Base-by-base conservation (phyloP, 2,329 filamentous ascomycete genomes). In the Chaetomium sp. region DNA sequence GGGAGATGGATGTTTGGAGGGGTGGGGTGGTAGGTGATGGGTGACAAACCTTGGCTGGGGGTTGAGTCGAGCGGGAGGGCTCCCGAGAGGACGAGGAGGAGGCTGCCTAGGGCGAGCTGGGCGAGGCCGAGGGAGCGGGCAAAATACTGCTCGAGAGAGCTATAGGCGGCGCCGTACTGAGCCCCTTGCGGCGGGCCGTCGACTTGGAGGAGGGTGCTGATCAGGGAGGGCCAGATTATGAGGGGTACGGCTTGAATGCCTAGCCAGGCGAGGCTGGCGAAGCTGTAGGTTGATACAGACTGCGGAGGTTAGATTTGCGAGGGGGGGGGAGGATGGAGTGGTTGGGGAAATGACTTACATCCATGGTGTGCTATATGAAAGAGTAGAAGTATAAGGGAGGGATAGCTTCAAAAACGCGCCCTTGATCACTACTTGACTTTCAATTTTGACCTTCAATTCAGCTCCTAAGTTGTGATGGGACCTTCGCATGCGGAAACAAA, bases 141-240 rank as follows among this genome's bases (percentile, higher is more conserved):
- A 75, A 93, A 88, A 81, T 94, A 94, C 63, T 85, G 78, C 76
- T 93, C 90, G 35, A 92, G 80, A 27, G 78, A 87, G 86, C 69
- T 49, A 19, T 51, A 31, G 63, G 63, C 62, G 49, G 23, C 51
- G 58, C 45, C 9, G 49, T 58, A 57, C 50, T 53, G 21, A 16
- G 27, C n/a, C 2, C 55, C 47, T 21, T 55, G 57, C n/a, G 58
- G n/a, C 19, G 45, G 38, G 35, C n/a, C 21, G 51, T 65, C 53
- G 45, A 56, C 45, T 19, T 55, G 60, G 35, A 85, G 77, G 12
- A 84, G 74, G 5, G 79, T 78, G 62, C 73, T 75, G 65, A 84
- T 78, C 68, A 82, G 81, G 19, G 78, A 76, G 1, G 82, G 82
- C 77, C 80, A 83, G 57, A 81, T 49, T 23, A 83, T 75, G 10